Conservation (phyloP, 768 basidiomycete genomes). For the Epithele typhae region DNA sequence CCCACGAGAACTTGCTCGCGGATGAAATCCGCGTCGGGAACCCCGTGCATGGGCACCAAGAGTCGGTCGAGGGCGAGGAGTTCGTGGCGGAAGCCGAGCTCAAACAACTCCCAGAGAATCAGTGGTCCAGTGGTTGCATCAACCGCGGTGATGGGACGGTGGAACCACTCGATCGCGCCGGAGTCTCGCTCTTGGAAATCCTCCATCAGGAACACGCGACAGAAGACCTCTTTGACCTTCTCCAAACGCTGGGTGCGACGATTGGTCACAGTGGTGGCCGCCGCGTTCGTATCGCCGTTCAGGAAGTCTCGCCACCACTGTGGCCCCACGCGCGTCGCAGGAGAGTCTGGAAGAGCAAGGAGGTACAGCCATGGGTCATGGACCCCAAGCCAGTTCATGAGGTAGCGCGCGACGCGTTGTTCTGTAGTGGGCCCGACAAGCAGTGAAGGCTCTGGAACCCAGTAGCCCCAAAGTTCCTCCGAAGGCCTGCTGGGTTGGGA, state of each 20-base stretch:
- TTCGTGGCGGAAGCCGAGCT: neutral
- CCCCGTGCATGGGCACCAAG: neutral
- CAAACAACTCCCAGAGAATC: neutral
- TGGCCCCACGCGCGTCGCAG: neutral
- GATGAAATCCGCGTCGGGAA: neutral
- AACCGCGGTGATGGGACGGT: too few relatives aligned
- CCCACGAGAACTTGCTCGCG: neutral
- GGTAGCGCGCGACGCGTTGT: neutral
- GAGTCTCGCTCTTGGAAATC: too few relatives aligned
- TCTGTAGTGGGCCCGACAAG: neutral
- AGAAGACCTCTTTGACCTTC: too few relatives aligned
- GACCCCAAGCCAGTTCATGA: neutral
- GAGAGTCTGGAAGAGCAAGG: neutral
- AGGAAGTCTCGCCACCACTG: constrained; percentile 4
- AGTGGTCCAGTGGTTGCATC: neutral
- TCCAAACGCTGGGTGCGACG: too few relatives aligned
- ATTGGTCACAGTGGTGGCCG: too few relatives aligned
- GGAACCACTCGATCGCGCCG: too few relatives aligned
- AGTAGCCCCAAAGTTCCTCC: neutral
- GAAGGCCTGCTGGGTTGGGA: neutral
- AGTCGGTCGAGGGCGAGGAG: neutral
- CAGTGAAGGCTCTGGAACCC: neutral
- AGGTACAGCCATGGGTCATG: neutral
- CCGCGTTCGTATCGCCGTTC: neutral
- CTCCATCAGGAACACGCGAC: too few relatives aligned